phyloP scores from a whole-genome alignment of 2,329 filamentous ascomycete species.

The Apiospora pterosperma region DNA sequence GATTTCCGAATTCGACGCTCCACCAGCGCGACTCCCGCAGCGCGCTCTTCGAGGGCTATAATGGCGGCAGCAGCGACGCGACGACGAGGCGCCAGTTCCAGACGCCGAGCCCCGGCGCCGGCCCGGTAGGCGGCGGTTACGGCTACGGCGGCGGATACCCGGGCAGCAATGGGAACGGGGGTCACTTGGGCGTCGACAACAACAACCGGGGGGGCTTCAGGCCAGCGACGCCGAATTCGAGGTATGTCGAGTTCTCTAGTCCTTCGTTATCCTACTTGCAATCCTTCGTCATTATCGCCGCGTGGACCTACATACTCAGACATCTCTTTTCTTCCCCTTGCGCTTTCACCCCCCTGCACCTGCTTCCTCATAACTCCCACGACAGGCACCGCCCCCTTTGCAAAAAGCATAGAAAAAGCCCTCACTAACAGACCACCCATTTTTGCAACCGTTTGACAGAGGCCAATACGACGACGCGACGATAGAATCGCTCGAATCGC shows the following conservation, averaged over 20 bases:
- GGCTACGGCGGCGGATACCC: constrained; percentile 41
- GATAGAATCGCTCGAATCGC: constrained; percentile 88
- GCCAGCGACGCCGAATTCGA: constrained; percentile 68
- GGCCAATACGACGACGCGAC: constrained; percentile 93
- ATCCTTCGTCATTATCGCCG: not conserved
- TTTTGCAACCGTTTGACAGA: constrained; percentile 38
- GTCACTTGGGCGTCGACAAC: constrained; percentile 27
- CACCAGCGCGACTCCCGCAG: constrained; percentile 72
- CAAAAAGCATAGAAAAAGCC: not conserved
- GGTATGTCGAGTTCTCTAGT: constrained; percentile 39
- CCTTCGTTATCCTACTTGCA: too few species aligned
- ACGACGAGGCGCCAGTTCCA: constrained; percentile 41
- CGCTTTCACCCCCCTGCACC: too few species aligned
- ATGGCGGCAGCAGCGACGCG: constrained; percentile 41
- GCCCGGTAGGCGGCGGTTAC: constrained; percentile 44
- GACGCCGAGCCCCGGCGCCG: constrained; percentile 34
- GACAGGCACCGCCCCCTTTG: too few species aligned
- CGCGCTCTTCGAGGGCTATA: constrained; percentile 74
- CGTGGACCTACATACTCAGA: not conserved
- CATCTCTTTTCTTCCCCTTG: too few species aligned
- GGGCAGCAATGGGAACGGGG: constrained; percentile 22
- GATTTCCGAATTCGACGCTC: constrained; percentile 65
- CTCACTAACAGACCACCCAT: constrained; percentile 17
- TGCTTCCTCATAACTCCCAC: not conserved
- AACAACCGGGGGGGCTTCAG: constrained; percentile 45